Percentiles rank a stretch among this genome's conserved stretches.
Evolutionary conservation across 495 filamentous ascomycete species (phyloP).

Genomic region (Neurospora sp.): DNA sequence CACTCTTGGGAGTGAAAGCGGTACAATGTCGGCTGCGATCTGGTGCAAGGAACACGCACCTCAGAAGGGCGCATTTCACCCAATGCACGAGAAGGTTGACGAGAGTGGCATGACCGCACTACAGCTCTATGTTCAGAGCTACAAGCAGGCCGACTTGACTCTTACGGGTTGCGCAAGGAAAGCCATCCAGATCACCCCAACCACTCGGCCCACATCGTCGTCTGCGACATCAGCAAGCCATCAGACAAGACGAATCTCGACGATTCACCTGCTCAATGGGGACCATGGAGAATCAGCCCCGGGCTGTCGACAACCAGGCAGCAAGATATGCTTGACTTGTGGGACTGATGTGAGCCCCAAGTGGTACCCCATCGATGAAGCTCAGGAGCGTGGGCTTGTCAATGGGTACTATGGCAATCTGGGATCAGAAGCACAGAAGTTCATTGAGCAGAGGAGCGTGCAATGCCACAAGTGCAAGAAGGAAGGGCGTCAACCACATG

Average conservation of each 20-base stretch:
- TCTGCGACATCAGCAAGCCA: conserved; percentile 26
- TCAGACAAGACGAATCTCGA: conserved; percentile 30
- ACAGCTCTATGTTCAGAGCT: conserved; percentile 75
- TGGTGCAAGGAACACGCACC: conserved; percentile 83
- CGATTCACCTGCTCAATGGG: conserved; percentile 19
- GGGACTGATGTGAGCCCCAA: conserved; percentile 49
- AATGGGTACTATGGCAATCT: conserved; percentile 32
- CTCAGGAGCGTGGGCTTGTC: conserved; percentile 29
- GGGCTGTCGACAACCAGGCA: conserved; percentile 17
- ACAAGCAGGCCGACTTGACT: conserved; percentile 88
- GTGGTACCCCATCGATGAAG: conserved; percentile 44
- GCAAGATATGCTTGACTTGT: conserved; percentile 47
- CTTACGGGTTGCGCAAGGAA: conserved; percentile 88
- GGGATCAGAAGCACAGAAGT: conserved; percentile 33
- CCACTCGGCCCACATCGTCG: conserved; percentile 15
- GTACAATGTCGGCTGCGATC: conserved; percentile 64
- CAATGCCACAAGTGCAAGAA: conserved; percentile 51
- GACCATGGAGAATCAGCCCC: conserved; percentile 9
- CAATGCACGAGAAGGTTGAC: conserved; percentile 61
- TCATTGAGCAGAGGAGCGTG: conserved; percentile 40
- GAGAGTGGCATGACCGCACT: conserved; percentile 59
- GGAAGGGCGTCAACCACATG: conserved; percentile 25
- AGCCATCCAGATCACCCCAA: conserved; percentile 42
- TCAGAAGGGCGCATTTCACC: conserved; percentile 60
- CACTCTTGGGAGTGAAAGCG: conserved; percentile 66